phyloP scores from a whole-genome alignment of 1,139 yeast species.

The Pichia sp. region DNA sequence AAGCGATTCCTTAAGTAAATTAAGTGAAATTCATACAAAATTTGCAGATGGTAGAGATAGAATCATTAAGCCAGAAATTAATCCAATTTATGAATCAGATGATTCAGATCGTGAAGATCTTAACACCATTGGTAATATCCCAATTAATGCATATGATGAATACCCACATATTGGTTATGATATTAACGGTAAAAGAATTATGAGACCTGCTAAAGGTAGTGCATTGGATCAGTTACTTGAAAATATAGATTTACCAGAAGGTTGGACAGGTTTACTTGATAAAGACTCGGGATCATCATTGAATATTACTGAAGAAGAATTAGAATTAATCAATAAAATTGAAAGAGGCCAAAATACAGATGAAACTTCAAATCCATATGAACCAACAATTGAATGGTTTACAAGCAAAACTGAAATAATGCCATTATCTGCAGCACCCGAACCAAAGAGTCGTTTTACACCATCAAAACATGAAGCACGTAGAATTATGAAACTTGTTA shows the following conservation, averaged over 20 bases:
- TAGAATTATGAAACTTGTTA: conserved; percentile 91
- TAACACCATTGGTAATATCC: conserved; percentile 91
- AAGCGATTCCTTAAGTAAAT: conserved; percentile 31
- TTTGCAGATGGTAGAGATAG: conserved; percentile 80
- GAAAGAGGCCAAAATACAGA: conserved; percentile 82
- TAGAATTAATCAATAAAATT: conserved; percentile 79
- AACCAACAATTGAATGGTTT: conserved; percentile 94
- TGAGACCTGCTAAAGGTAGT: conserved; percentile 97
- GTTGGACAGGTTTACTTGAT: conserved; percentile 96
- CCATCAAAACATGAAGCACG: conserved; percentile 97
- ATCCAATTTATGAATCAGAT: conserved; percentile 88
- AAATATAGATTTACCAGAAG: conserved; percentile 88
- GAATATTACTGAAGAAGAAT: conserved; percentile 82
- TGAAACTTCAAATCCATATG: conserved; percentile 78
- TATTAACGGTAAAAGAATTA: conserved; percentile 93
- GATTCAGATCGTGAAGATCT: conserved; percentile 80
- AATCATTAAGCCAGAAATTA: conserved; percentile 77
- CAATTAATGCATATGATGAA: conserved; percentile 88
- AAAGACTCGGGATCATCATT: conserved; percentile 84
- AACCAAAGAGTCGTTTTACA: conserved; percentile 93
- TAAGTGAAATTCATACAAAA: conserved; percentile 38
- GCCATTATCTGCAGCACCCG: conserved; percentile 92
- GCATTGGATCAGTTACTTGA: conserved; percentile 89
- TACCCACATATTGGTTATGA: conserved; percentile 97
- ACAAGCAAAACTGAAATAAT: conserved; percentile 77